Base-by-base conservation (phyloP, 1,139 yeast species). In the Candida tetrigidarum region DNA sequence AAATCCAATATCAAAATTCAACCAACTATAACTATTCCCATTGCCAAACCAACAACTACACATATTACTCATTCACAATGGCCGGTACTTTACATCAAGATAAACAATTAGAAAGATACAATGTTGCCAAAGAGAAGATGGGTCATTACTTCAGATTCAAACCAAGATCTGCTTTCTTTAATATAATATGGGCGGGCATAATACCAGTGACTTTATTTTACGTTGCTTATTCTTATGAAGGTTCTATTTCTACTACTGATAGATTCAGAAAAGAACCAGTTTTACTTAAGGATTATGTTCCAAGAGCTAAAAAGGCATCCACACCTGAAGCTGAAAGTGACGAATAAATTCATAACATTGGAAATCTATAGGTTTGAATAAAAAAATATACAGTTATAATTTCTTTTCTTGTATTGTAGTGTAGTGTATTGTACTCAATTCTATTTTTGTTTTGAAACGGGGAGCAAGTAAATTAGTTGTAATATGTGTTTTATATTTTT, bases 61-160 rank as follows among this genome's bases (percentile, higher is more conserved):
- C 10, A 4, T 3, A 25, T 25, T 22, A 22, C 29, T 10, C 5
- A 10, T 27, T 26, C 29, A 30, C 29, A 12, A 74, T 74, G 80
- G 80, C 79, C 42, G 71, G 64, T 47, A 74, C 80, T 40, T 68
- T 74, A 54, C 67, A 58, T 57, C 78, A 76, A 55, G 80, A 74
- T 54, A 68, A 67, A 44, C 75, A 65, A 46, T 65, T 73, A 43
- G 73, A 70, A 57, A 65, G 67, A 53, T 74, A 73, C 65, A 74
- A 74, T 55, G 52, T 60, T 26, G 77, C 77, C 44, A 73, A 67
- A 53, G 78, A 74, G 51, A 66, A 64, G 50, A 54, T 64, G 36
- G 78, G 78, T 30, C 69, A 66, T 55, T 68, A 66, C 60, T 74
- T 74, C 62, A 67, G 80, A 47, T 72, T 74, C 62, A 74, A 64